Conservation (phyloP, 306 rosid genomes). For the Dalbergia cochinchinensis region DNA sequence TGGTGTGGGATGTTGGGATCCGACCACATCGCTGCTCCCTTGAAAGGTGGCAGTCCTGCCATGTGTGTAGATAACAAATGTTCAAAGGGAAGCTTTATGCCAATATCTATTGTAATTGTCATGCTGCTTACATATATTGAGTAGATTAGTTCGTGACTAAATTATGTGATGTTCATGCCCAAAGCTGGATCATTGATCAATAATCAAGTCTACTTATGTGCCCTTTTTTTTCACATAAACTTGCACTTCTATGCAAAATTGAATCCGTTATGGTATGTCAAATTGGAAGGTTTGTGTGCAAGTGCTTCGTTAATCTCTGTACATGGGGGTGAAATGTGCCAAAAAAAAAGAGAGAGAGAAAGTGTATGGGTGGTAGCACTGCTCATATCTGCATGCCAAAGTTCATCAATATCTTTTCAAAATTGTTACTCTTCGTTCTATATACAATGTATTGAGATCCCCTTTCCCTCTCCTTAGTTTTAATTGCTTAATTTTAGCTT, state of each 20-base stretch:
- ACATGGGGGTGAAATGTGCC: too few species aligned
- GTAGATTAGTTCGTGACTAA: too few species aligned
- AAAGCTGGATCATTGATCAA: neutral
- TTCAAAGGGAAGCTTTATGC: conserved; percentile 29
- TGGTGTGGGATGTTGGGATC: conserved; percentile 66
- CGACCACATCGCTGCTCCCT: conserved; percentile 59
- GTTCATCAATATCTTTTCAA: neutral
- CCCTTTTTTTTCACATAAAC: too few species aligned
- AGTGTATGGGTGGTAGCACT: neutral
- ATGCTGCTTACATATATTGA: neutral
- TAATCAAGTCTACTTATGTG: conserved; percentile 4
- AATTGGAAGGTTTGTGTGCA: too few species aligned
- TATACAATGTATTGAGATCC: too few species aligned
- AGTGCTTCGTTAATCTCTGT: too few species aligned
- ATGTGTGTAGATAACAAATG: conserved; percentile 41
- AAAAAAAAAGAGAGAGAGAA: too few species aligned
- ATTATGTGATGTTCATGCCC: neutral
- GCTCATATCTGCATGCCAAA: conserved; percentile 11
- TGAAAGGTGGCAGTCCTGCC: conserved; percentile 50
- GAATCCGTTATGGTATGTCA: neutral
- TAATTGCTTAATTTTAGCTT: too few species aligned
- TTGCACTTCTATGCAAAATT: conserved; percentile 3
- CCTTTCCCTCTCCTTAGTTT: too few species aligned
- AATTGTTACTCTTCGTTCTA: too few species aligned
- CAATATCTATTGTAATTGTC: conserved; percentile 2